A percentile compares a stretch with the other conserved stretches of the same genome.
Evolutionary conservation across 2,329 filamentous ascomycete genomes (phyloP).

Genomic region (Aspergillus sp.): DNA sequence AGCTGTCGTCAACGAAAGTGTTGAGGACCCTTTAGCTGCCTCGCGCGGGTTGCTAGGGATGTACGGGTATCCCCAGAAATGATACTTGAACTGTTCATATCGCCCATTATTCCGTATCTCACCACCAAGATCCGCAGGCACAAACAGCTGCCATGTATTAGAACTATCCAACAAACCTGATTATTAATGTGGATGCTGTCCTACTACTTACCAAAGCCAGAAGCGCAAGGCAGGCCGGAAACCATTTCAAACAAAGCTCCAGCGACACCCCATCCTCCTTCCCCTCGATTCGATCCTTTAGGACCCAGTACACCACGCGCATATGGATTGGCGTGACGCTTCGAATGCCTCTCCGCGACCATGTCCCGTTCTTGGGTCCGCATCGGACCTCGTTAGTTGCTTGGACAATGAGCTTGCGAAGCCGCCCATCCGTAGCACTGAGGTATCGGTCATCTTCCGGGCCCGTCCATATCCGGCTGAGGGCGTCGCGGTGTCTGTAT

Average conservation of each 20-base stretch:
- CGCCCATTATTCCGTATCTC: neutral
- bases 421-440: neutral
- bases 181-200: neutral
- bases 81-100: conserved; percentile 3
- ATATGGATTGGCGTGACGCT: neutral
- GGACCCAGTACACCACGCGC: neutral
- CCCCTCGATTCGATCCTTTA: neutral
- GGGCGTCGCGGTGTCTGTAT: neutral
- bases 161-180: neutral
- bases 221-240: neutral
- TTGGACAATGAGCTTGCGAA: neutral
- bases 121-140: neutral
- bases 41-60: neutral
- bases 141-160: neutral
- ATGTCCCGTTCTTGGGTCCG: neutral
- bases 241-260: neutral
- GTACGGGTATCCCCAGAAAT: neutral
- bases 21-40: neutral
- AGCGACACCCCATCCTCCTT: neutral
- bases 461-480: neutral
- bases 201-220: neutral
- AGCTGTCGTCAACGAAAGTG: neutral
- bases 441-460: neutral
- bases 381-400: neutral
- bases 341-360: neutral